phyloP scores from a whole-genome alignment of 345 rosid species.

The Cardamine chenopodiifolia region DNA sequence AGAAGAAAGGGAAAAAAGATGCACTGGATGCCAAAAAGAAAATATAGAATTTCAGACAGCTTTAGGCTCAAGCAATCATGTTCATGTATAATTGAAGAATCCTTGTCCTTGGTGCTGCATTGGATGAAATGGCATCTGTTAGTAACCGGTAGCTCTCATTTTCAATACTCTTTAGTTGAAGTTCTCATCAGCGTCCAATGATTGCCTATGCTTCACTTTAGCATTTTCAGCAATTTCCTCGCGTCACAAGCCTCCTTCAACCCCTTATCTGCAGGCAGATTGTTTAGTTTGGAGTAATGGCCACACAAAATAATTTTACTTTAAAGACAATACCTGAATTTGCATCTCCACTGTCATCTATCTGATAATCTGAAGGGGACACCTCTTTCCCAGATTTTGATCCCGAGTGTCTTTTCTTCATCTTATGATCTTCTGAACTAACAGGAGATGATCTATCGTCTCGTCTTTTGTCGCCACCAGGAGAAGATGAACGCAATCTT shows the following conservation, averaged over 20 bases:
- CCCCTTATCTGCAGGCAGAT: conserved; percentile 17
- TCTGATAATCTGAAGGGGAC: conserved; percentile 37
- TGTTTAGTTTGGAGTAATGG: not conserved
- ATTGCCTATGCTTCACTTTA: conserved; percentile 11
- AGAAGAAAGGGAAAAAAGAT: not conserved
- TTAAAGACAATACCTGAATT: conserved; percentile 19
- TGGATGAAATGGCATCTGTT: conserved; percentile 3
- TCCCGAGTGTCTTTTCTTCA: conserved; percentile 47
- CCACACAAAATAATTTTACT: not conserved
- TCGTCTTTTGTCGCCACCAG: conserved; percentile 46
- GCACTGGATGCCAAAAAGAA: not conserved
- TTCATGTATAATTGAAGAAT: not conserved
- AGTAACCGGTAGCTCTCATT: not conserved
- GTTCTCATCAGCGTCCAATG: conserved; percentile 1
- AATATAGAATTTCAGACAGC: conserved; percentile 4
- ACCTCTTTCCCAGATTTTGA: conserved; percentile 51
- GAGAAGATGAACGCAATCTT: conserved; percentile 53
- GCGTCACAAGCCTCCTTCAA: conserved; percentile 18
- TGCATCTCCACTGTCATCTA: conserved; percentile 1
- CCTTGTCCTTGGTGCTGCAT: conserved; percentile 5
- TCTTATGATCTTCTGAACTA: conserved; percentile 47
- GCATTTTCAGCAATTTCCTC: conserved; percentile 5
- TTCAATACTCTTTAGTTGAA: conserved; percentile 1
- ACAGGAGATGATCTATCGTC: conserved; percentile 51
- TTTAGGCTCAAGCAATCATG: not conserved